Evolutionary conservation across 257 asterid species (phyloP).

Genomic region (Capsicum baccatum): DNA sequence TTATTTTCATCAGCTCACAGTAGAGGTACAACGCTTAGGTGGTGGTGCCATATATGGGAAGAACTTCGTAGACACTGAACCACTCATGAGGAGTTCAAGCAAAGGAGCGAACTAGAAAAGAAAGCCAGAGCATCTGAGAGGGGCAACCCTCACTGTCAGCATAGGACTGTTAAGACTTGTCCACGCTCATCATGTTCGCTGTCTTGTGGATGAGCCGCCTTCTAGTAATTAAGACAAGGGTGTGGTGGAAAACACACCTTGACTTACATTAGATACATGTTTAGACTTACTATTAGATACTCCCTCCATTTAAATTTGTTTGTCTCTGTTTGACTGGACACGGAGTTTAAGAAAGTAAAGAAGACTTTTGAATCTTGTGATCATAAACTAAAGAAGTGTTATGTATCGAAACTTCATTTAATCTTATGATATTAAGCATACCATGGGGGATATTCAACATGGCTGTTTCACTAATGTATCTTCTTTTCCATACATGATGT

Average conservation of each 20-base stretch:
- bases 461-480: too few relatives aligned
- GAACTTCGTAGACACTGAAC: not conserved
- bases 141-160: not conserved
- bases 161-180: not conserved
- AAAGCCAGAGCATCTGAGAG: not conserved
- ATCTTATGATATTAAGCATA: too few relatives aligned
- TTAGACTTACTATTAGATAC: not conserved
- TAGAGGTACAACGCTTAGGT: not conserved
- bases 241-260: not conserved
- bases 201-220: not conserved
- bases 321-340: not conserved
- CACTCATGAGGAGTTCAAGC: not conserved
- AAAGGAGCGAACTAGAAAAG: not conserved
- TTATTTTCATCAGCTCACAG: not conserved
- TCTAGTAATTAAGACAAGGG: not conserved
- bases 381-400: not conserved
- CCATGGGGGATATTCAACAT: too few relatives aligned
- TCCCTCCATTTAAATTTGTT: not conserved
- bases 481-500: too few relatives aligned
- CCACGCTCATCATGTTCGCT: not conserved
- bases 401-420: too few relatives aligned
- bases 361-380: not conserved
- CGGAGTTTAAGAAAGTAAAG: not conserved
- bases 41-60: not conserved
- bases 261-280: not conserved